Evolutionary conservation across 805 yeast species (phyloP), one percentile per base, ranked within the genome.

Genomic region (Lachancea quebecensis): DNA sequence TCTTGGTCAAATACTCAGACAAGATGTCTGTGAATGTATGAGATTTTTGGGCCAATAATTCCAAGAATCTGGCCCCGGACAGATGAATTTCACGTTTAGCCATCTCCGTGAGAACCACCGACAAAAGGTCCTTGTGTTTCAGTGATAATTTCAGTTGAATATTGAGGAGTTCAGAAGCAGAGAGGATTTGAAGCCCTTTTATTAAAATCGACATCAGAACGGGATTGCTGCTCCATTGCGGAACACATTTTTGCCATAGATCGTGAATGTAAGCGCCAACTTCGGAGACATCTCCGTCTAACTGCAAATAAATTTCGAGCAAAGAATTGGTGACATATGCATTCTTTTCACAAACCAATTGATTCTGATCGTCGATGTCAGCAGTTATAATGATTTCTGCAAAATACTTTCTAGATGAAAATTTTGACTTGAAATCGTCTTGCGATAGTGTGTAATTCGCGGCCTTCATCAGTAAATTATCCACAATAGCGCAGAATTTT

Each of bases 401-500:
- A 69, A 73, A 69, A 47, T 58, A 70, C 21, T 50, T 62, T 15
- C 39, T 30, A 0, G 41, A 25, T 2, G 59, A 50, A 32, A 62
- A 52, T 18, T 46, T 48, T 3, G 5, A 4, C 25, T 16, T 35
- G 28, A 44, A 44, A 10, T 12, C 27, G 6, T 15, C 16, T 39
- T 50, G 50, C 2, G 51, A 30, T 12, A 46, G 39, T 8, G 59
- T 38, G 49, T 67, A 75, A 42, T 72, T 70, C 0, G 81, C 80
- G 42, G 74, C 50, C 42, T 71, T 72, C 1, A 75, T 64, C n/a
- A 74, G 46, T 2, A 77, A 49, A 2, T 59, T 65, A 28, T 73
- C 56, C 1, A 74, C 42, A 3, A 63, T 48, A 3, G 41, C 12
- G 10, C 46, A 35, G 1, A 62, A 39, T 2, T 58, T 49, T 2